These are phyloP conservation scores for Sarocladium strictum DNA, from an alignment of 2,329 filamentous ascomycete species.

Conservation along the genomic window DNA sequence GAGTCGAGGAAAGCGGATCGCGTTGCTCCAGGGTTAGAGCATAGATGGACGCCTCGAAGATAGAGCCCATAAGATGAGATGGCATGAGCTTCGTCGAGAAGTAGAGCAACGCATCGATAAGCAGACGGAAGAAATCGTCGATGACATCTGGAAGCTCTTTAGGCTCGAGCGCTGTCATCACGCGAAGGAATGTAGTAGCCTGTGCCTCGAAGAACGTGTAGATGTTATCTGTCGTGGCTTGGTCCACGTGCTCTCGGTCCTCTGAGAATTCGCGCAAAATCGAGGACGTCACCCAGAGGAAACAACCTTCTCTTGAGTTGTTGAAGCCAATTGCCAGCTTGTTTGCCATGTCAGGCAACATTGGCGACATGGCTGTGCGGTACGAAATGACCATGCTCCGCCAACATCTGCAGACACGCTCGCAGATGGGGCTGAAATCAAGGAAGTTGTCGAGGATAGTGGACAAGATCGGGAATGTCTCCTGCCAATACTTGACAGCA, in stretches of 20 bases:
- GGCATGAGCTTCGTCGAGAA: conserved; percentile 80
- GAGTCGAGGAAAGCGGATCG: conserved; percentile 81
- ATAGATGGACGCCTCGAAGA: conserved; percentile 82
- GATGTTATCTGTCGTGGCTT: conserved; percentile 76
- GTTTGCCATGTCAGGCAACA: conserved; percentile 80
- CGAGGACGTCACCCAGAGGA: conserved; percentile 96
- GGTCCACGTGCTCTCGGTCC: conserved; percentile 77
- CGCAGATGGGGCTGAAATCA: conserved; percentile 79
- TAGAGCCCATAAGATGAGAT: conserved; percentile 71
- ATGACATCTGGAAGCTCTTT: conserved; percentile 76
- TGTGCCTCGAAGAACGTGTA: conserved; percentile 95
- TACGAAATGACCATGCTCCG: conserved; percentile 96
- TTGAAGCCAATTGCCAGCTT: conserved; percentile 83
- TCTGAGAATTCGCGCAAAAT: conserved; percentile 95
- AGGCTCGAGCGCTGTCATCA: conserved; percentile 75
- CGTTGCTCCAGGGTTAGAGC: conserved; percentile 85
- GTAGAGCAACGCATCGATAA: conserved; percentile 87
- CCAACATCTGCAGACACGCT: conserved; percentile 93
- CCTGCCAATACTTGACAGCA: conserved; percentile 91
- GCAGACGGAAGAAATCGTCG: conserved; percentile 92
- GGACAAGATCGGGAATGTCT: conserved; percentile 82
- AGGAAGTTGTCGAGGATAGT: conserved; percentile 86
- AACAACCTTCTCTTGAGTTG: conserved; percentile 84
- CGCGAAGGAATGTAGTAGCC: conserved; percentile 80
- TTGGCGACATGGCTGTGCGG: conserved; percentile 77